Evolutionary conservation across 495 filamentous ascomycete species (phyloP), one percentile per base, ranked within the genome.

Genomic region (Penicillium malachiteum): DNA sequence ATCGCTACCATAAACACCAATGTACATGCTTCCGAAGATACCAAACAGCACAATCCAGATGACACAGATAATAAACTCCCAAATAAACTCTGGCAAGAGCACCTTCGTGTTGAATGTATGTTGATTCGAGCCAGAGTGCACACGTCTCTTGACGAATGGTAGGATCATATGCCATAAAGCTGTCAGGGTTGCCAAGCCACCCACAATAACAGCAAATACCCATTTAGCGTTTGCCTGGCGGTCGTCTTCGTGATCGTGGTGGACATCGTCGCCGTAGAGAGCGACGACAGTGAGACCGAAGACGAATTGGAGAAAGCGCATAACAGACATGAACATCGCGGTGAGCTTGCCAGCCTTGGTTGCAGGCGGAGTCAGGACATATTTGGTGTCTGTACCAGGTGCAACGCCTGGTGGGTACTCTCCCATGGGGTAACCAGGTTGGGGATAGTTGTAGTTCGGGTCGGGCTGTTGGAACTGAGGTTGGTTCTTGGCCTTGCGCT

Each of bases 41-140:
- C 90, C 91, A 70, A 96, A 96, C 39, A 94, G 76, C 3, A 82
- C 81, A 63, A 88, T 80, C 87, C 87, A 96, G 12, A 95, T 75
- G 31, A 91, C 73, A 60, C 65, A 89, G 3, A 94, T 69, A 0
- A 91, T 62, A 31, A 73, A 62, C 69, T 90, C 90, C 89, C 88
- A 91, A 37, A 68, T 77, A 69, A 89, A 90, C 48, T 74, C 71
- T 44, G 67, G 69, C 16, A 77, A 35, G n/a, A 58, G 56, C 21
- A 68, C 21, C 5, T 46, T 56, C 0, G 61, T 4, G 21, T 26
- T 26, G 21, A 26, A 26, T 26, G 21, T 26, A 26, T 26, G 21
- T 26, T 26, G 21, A 26, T 26, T 26, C 21, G 21, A 26, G 21
- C 21, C 21, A 26, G 21, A 26, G 21, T 26, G 21, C 21, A 26